Percentiles rank a stretch among this genome's conserved stretches.
These are phyloP conservation scores for Phallus indusiatus DNA, from an alignment of 768 basidiomycete species.

Conservation along the genomic window DNA sequence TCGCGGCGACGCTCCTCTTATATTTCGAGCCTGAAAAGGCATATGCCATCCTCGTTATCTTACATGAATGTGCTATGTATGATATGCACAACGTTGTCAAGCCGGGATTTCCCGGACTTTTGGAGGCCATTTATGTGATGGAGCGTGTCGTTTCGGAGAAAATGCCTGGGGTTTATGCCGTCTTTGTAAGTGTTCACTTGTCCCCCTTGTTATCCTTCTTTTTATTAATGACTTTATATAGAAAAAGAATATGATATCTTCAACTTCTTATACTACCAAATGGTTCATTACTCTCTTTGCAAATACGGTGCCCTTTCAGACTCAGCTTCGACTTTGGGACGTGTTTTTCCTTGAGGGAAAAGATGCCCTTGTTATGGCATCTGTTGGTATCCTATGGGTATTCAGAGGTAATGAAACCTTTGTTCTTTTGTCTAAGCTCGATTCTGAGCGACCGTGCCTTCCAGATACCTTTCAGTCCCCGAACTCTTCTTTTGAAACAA, in stretches of 20 bases:
- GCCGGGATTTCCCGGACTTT: slow-evolving; percentile 91
- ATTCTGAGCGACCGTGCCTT: background rate
- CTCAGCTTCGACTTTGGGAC: slow-evolving; percentile 92
- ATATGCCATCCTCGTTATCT: slow-evolving; percentile 73
- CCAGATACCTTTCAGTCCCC: slow-evolving; percentile 76
- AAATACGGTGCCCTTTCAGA: slow-evolving; percentile 92
- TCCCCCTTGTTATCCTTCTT: background rate
- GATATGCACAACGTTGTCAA: slow-evolving; percentile 80
- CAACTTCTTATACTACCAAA: slow-evolving; percentile 93
- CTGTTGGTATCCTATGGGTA: slow-evolving; percentile 84
- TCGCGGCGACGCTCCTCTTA: slow-evolving; percentile 88
- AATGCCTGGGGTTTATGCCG: slow-evolving; percentile 83
- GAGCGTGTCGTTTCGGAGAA: slow-evolving; percentile 78
- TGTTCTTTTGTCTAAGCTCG: background rate
- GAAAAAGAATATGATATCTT: slow-evolving; percentile 82
- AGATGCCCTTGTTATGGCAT: slow-evolving; percentile 79
- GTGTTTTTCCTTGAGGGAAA: slow-evolving; percentile 84
- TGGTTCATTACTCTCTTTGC: slow-evolving; percentile 99
- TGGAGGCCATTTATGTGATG: slow-evolving; percentile 94
- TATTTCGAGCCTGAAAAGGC: slow-evolving; percentile 88
- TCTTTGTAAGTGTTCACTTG: slow-evolving; percentile 44
- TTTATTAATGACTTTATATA: slow-evolving; percentile 13
- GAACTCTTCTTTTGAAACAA: slow-evolving; percentile 80
- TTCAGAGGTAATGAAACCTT: slow-evolving; percentile 56
- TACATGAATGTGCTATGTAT: slow-evolving; percentile 71